Evolutionary conservation across 345 rosid species (phyloP), one percentile per base, ranked within the genome.

Genomic region (Linum trigynum): DNA sequence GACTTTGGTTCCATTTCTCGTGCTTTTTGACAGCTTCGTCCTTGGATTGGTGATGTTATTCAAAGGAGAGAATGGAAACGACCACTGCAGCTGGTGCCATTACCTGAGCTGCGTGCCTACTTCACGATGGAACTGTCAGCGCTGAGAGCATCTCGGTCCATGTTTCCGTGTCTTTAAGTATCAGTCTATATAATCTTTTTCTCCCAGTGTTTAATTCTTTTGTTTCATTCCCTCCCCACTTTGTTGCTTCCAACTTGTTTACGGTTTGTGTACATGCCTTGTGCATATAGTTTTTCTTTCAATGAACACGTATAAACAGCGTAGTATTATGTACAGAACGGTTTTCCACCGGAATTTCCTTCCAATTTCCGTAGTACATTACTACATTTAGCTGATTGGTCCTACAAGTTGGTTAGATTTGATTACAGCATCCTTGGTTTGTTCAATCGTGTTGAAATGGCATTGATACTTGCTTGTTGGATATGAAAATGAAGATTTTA

Each of bases 11-110:
- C 32, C 32, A 23, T 12, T 38, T 57, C 63, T 16, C 23, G 61
- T 23, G 32, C 32, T 23, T 23, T 1, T 23, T 23, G 3, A 75
- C 85, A 94, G 97, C 38, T 87, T 86, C 17, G 69, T 83, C 0
- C 74, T 86, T 51, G 97, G 87, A 58, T 65, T 82, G 77, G 89
- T 85, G 57, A 83, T 87, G 95, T 81, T 94, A 72, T 86, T 94
- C 69, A 82, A 75, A 76, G 96, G 92, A 67, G 91, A 80, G 80
- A 85, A 86, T 53, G 97, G 86, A 59, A 88, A 89, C 71, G 74
- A 88, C 3, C 89, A 80, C 72, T 95, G 99, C 88, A 87, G 89
- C 72, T 91, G 99, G 99, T 95, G 99, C 85, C 99, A 95, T 75
- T 82, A 84, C 78, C 82, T 95, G 15, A 85, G 86, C 73, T 91